phyloP scores from a whole-genome alignment of 1,284 basidiomycete species.

The Hemileia vastatrix region DNA sequence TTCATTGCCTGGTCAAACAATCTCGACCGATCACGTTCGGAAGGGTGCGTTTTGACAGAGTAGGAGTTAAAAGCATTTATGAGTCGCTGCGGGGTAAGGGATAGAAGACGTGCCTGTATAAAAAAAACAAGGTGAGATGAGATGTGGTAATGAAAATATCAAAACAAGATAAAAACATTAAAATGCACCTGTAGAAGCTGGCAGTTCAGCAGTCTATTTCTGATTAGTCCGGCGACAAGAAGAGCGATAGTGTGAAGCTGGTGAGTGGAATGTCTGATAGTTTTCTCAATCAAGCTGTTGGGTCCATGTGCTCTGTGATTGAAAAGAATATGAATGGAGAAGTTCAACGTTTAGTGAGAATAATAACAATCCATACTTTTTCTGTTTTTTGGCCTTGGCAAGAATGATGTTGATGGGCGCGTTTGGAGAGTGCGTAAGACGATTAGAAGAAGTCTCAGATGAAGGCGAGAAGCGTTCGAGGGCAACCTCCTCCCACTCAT shows the following conservation, averaged over 20 bases:
- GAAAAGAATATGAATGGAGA: background rate
- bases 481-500: too few species aligned
- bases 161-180: background rate
- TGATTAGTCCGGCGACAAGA: constrained; percentile 61
- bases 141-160: background rate
- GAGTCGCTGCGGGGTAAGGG: constrained; percentile 64
- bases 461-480: too few species aligned
- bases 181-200: constrained; percentile 60
- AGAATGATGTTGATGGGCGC: constrained; percentile 10
- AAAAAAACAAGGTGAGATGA: constrained; percentile 48
- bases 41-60: constrained; percentile 70
- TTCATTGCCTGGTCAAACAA: constrained; percentile 71
- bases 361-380: constrained; percentile 3
- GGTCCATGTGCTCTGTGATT: constrained; percentile 1
- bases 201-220: constrained; percentile 82
- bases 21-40: constrained; percentile 64
- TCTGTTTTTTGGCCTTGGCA: constrained; percentile 2
- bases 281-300: constrained; percentile 51
- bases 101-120: constrained; percentile 15
- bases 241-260: constrained; percentile 75
- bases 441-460: too few species aligned
- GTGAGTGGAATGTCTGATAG: constrained; percentile 66
- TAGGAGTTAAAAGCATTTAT: constrained; percentile 69
- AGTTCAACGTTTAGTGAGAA: background rate
- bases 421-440: too few species aligned